Conservation (phyloP, 176 grass and related monocot genomes). For the Oryza coarctata region DNA sequence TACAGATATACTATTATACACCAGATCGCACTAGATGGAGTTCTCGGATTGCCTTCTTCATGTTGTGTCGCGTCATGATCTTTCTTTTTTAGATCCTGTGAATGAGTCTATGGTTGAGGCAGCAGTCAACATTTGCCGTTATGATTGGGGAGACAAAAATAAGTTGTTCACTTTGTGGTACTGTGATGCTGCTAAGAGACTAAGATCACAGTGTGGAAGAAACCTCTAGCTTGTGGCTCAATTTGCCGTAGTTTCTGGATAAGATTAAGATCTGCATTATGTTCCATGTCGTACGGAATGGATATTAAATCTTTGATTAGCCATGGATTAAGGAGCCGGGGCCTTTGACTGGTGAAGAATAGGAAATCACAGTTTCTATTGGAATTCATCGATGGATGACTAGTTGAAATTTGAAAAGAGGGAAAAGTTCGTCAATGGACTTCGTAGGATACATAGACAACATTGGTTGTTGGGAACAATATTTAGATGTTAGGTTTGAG, state of each 20-base stretch:
- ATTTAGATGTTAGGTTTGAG: background rate
- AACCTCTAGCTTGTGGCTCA: background rate
- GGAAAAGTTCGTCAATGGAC: background rate
- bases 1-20: background rate
- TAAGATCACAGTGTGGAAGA: background rate
- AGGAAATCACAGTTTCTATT: background rate
- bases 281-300: background rate
- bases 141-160: background rate
- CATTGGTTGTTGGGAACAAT: background rate
- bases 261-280: background rate
- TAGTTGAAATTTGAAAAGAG: background rate
- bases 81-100: background rate
- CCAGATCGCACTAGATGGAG: conserved; percentile 20
- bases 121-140: background rate
- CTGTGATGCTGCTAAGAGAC: background rate
- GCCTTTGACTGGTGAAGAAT: background rate
- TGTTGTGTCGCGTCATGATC: conserved; percentile 7
- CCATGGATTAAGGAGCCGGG: background rate
- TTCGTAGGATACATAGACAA: background rate
- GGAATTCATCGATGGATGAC: background rate
- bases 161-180: background rate
- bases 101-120: background rate
- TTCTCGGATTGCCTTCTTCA: background rate
- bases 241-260: background rate
- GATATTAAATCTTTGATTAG: background rate